Evolutionary conservation across 805 yeast species (phyloP).

Genomic region (Ogataea nakhonphanomensis): DNA sequence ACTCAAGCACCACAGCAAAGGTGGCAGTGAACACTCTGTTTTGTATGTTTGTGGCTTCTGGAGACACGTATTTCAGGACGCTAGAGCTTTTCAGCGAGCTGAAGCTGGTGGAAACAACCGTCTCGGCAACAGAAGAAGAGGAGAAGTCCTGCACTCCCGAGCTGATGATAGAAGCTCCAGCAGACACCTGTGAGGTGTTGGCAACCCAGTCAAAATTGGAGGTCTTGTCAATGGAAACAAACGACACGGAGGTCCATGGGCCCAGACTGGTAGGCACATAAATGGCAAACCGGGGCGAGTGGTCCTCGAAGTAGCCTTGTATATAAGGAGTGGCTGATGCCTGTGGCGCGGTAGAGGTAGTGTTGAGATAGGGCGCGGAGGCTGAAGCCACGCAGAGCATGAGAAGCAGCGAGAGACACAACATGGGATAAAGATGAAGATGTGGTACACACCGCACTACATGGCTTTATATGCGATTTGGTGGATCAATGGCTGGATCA

Average conservation of each 20-base stretch:
- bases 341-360: slow-evolving; percentile 8
- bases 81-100: slow-evolving; percentile 6
- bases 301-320: slow-evolving; percentile 16
- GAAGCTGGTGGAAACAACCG: slow-evolving; percentile 7
- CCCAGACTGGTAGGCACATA: slow-evolving; percentile 22
- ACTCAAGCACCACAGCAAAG: slow-evolving; percentile 19
- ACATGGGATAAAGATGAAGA: background rate
- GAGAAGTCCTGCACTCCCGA: slow-evolving; percentile 13
- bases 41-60: slow-evolving; percentile 20
- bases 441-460: background rate
- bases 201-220: slow-evolving; percentile 21
- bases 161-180: slow-evolving; percentile 9
- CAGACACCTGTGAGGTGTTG: slow-evolving; percentile 10
- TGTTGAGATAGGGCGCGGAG: slow-evolving; percentile 8
- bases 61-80: slow-evolving; percentile 14
- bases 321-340: slow-evolving; percentile 20
- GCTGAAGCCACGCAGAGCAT: slow-evolving; percentile 6
- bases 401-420: slow-evolving; percentile 9
- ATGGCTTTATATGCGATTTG: background rate
- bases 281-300: slow-evolving; percentile 18
- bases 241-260: slow-evolving; percentile 18
- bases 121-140: slow-evolving; percentile 14
- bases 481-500: background rate
- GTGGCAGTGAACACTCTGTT: slow-evolving; percentile 20
- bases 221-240: slow-evolving; percentile 16